phyloP scores from a whole-genome alignment of 177 flowering plant genomes.

The Vitis hybrid region DNA sequence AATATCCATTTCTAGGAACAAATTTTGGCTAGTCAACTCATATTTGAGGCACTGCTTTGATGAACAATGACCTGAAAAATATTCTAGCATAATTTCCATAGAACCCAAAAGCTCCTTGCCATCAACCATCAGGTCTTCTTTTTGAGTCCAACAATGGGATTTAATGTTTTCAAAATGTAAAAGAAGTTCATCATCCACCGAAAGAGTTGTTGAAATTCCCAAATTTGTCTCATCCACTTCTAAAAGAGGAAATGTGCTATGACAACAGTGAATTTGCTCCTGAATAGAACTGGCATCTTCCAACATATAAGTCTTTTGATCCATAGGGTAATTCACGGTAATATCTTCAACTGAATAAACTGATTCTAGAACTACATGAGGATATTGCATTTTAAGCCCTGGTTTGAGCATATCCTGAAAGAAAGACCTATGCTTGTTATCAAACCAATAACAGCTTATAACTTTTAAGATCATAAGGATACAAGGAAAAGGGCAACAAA shows the following conservation, averaged over 20 bases:
- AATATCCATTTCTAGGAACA: constrained; percentile 34
- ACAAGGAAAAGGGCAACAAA: not conserved
- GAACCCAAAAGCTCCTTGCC: constrained; percentile 41
- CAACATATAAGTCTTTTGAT: constrained; percentile 20
- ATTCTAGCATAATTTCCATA: constrained; percentile 28
- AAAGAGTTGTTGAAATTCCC: constrained; percentile 19
- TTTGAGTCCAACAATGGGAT: constrained; percentile 19
- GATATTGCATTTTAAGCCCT: constrained; percentile 26
- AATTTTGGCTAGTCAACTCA: constrained; percentile 21
- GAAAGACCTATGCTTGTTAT: constrained; percentile 1
- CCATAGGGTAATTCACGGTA: constrained; percentile 24
- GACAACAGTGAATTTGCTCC: constrained; percentile 19
- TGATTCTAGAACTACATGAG: constrained; percentile 33
- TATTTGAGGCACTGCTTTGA: constrained; percentile 28
- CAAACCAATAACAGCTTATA: not conserved
- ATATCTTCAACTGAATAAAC: constrained; percentile 50
- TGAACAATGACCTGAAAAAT: constrained; percentile 28
- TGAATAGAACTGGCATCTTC: constrained; percentile 38
- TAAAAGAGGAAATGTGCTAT: constrained; percentile 38
- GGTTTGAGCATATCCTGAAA: constrained; percentile 44
- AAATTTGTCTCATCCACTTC: constrained; percentile 61
- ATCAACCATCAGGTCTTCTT: constrained; percentile 21
- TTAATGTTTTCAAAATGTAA: constrained; percentile 36
- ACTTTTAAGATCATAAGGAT: not conserved
- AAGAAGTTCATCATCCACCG: constrained; percentile 33